Evolutionary conservation across 169 alveolate genomes (phyloP), one percentile per base, ranked within the genome.

Genomic region (Babesia divergens): DNA sequence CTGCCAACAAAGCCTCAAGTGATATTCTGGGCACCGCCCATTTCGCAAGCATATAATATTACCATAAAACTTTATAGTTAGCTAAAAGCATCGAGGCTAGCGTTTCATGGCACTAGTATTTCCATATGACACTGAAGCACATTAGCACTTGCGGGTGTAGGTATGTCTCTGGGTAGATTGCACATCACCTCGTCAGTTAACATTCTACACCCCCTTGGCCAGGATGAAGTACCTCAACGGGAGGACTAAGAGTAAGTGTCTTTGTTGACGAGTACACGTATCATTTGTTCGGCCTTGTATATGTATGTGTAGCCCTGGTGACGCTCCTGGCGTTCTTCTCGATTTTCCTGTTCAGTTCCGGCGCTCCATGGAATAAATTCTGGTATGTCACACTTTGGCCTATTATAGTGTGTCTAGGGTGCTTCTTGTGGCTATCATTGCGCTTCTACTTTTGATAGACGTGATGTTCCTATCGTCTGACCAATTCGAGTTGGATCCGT

Each of bases 401-500:
- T n/a, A 0, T 38, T 11, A 6, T 2, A 3, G 28, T 13, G 22
- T 35, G 3, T 34, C 22, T 38, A 77, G 86, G 86, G 53, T 51
- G 18, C 53, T 77, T 56, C 7, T 77, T 42, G 43, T 70, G 26
- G 37, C 54, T 11, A 38, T 77, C 6, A 40, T 47, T n/a, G 14
- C 31, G 29, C 3, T 50, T 13, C 20, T 77, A 20, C 38, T 77
- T 11, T 1, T 67, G 26, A 52, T 67, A 38, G 86, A 77, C 46
- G 28, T 77, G 6, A 20, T 77, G 24, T 77, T 77, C 65, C 29
- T 77, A n/a, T 37, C 81, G 22, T 44, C 86, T 9, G 35, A 22
- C 38, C n/a, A 38, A 40, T 64, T 77, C 50, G 67, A 49, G 38
- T 62, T 77, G 31, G 86, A 77, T 51, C 86, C 86, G 13, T 77